These are phyloP conservation scores for Fusarium sp. DNA, from an alignment of 2,329 filamentous ascomycete species.

Conservation along the genomic window DNA sequence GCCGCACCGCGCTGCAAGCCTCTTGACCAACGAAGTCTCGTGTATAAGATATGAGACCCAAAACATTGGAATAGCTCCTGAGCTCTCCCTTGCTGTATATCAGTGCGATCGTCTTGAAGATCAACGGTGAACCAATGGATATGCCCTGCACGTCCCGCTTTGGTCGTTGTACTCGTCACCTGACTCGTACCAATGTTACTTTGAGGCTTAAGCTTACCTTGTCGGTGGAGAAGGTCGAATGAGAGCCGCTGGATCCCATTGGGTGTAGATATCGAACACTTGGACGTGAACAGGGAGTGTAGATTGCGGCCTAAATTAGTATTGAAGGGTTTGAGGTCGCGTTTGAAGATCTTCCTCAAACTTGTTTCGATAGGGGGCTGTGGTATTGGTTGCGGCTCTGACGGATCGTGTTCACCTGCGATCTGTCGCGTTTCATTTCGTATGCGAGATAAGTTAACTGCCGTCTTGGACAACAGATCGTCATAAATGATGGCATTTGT, in stretches of 20 bases:
- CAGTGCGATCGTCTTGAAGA: constrained; percentile 28
- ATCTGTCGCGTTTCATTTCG: constrained; percentile 24
- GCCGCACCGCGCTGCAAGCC: not conserved
- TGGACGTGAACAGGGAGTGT: not conserved
- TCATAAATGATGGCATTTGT: not conserved
- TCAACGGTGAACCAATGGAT: constrained; percentile 27
- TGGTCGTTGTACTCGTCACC: not conserved
- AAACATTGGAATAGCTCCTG: not conserved
- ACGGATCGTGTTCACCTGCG: not conserved
- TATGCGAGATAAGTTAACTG: constrained; percentile 15
- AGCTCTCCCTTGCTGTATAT: constrained; percentile 13
- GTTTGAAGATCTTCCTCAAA: constrained; percentile 27
- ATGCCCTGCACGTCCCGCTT: constrained; percentile 4
- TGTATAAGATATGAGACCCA: not conserved
- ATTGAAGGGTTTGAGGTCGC: not conserved
- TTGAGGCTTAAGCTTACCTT: constrained; percentile 14
- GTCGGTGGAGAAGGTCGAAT: constrained; percentile 5
- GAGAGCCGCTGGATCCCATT: not conserved
- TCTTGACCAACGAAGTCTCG: not conserved
- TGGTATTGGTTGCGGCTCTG: not conserved
- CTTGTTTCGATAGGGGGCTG: constrained; percentile 14
- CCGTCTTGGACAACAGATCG: not conserved
- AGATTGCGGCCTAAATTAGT: constrained; percentile 18
- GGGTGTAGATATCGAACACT: constrained; percentile 2
- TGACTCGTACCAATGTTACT: constrained; percentile 16